Evolutionary conservation across 805 yeast species (phyloP), one percentile per base, ranked within the genome.

Genomic region (Candida jianshihensis): DNA sequence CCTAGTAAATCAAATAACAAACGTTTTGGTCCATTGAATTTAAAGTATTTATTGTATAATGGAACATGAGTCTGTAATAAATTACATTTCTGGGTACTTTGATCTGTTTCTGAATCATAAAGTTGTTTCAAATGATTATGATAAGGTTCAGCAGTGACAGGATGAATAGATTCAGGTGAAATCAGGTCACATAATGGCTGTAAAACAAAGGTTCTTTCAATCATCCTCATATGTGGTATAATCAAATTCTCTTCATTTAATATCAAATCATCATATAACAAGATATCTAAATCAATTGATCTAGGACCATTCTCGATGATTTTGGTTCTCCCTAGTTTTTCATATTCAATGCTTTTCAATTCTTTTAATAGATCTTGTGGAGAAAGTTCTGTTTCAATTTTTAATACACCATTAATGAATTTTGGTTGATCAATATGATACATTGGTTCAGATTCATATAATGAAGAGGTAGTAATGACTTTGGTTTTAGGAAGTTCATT

Each of bases 391-490:
- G 96, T 89, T n/a, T 59, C 40, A 13, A 83, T 64, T 44, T 80
- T 74, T 13, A 86, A 53, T 4, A 79, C 95, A 3, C 97, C 97
- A 56, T 92, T 92, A 48, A 78, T 63, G 52, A 92, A 92, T 48
- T 77, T 78, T 3, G 76, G 70, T 60, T 92, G 99, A 38, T 87
- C 84, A 25, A 70, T 58, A 43, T 70, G 76, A 57, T 88, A 92
- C 97, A 92, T 90, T 27, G 99, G 97, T 48, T 81, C 85, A 16
- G 96, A 85, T 40, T 81, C 77, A 57, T 86, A 92, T 37, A 90
- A 60, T 0, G 94, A 75, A 0, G 97, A 89, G 0, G 90, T 73
- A 3, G 71, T 64, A 3, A 67, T 40, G 0, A 92, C 71, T 11
- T 57, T 46, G 2, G 63, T 49, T 14, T 59, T 45, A 0, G 54